Evolutionary conservation across 805 yeast genomes (phyloP).

Genomic region (Candida ortonii): DNA sequence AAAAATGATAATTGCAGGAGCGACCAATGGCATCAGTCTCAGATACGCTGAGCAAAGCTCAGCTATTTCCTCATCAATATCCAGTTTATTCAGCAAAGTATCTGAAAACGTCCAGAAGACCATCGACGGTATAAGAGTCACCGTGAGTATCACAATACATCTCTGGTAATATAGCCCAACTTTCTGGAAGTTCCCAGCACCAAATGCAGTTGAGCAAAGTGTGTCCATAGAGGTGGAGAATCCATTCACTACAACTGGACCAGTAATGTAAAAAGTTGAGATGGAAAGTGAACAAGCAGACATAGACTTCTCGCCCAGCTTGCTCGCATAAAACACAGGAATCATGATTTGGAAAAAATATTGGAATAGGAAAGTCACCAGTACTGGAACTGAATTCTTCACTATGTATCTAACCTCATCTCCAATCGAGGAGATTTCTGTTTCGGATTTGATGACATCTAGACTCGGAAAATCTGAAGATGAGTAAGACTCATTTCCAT

Average conservation of each 20-base stretch:
- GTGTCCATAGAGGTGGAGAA: conserved; percentile 73
- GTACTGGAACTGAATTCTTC: conserved; percentile 50
- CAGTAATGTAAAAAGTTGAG: conserved; percentile 72
- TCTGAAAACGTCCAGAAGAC: conserved; percentile 57
- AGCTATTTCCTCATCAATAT: conserved; percentile 41
- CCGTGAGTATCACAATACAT: conserved; percentile 54
- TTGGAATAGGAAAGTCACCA: conserved; percentile 66
- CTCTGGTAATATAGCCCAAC: conserved; percentile 68
- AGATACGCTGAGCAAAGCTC: conserved; percentile 54
- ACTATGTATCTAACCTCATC: no score
- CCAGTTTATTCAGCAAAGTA: conserved; percentile 39
- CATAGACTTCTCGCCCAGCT: conserved; percentile 60
- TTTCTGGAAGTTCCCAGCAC: conserved; percentile 55
- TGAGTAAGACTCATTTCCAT: no score
- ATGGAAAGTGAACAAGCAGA: conserved; percentile 72
- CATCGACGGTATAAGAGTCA: conserved; percentile 52
- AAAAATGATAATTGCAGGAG: conserved; percentile 64
- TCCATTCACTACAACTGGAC: conserved; percentile 71
- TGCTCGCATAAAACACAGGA: conserved; percentile 68
- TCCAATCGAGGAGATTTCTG: no score
- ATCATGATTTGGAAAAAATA: conserved; percentile 70
- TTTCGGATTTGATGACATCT: no score
- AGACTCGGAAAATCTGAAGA: no score
- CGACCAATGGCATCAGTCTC: conserved; percentile 50
- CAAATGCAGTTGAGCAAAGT: conserved; percentile 72